Evolutionary conservation across 2,329 filamentous ascomycete genomes (phyloP).

Genomic region (Xylaria sp.): DNA sequence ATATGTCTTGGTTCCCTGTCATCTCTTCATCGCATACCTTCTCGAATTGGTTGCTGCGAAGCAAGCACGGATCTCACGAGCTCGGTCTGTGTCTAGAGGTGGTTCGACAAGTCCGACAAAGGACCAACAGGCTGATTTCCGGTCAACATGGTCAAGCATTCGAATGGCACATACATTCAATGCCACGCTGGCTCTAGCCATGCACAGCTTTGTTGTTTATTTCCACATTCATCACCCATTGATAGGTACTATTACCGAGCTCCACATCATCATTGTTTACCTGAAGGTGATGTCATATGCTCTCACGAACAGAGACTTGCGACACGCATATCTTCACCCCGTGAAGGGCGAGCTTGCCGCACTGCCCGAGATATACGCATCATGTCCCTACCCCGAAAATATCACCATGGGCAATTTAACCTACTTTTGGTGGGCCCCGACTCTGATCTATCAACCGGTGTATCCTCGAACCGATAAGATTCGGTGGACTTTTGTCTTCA

Average conservation of each 20-base stretch:
- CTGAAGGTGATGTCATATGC: slow-evolving; percentile 96
- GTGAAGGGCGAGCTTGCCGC: slow-evolving; percentile 71
- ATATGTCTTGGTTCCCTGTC: slow-evolving; percentile 88
- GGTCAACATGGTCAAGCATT: slow-evolving; percentile 80
- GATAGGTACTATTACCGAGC: slow-evolving; percentile 88
- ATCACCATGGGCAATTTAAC: slow-evolving; percentile 87
- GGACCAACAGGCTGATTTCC: slow-evolving; percentile 73
- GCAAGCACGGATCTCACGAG: slow-evolving; percentile 75
- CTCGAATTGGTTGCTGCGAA: slow-evolving; percentile 87
- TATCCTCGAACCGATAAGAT: slow-evolving; percentile 87
- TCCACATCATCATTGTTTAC: slow-evolving; percentile 95
- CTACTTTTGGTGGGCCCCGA: slow-evolving; percentile 99
- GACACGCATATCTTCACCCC: slow-evolving; percentile 88
- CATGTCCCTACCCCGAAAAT: slow-evolving; percentile 89
- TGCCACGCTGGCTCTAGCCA: slow-evolving; percentile 79
- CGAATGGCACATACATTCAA: slow-evolving; percentile 86
- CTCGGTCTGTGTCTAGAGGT: slow-evolving; percentile 58
- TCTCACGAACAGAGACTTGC: slow-evolving; percentile 93
- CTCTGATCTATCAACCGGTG: slow-evolving; percentile 94
- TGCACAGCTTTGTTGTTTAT: slow-evolving; percentile 89
- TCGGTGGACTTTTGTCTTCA: slow-evolving; percentile 87
- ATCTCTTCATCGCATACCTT: slow-evolving; percentile 88
- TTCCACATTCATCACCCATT: slow-evolving; percentile 91
- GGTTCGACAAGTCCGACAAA: slow-evolving; percentile 66
- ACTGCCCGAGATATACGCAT: slow-evolving; percentile 82